Percentiles rank a stretch among this genome's conserved stretches.
phyloP scores from a whole-genome alignment of 2,329 filamentous ascomycete species.

The Rhinocladiella similis region DNA sequence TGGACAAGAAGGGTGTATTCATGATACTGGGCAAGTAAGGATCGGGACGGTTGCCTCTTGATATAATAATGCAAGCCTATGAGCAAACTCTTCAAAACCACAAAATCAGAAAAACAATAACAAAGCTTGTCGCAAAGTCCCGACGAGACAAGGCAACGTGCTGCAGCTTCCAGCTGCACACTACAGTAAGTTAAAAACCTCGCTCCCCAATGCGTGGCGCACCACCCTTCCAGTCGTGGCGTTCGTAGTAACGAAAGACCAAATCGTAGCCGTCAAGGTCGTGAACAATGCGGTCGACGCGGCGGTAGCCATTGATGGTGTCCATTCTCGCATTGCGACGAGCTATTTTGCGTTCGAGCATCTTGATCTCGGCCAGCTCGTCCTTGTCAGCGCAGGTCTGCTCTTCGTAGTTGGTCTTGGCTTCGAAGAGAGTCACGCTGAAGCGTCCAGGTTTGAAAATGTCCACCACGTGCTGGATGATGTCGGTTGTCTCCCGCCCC shows the following conservation, averaged over 20 bases:
- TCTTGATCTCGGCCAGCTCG: slow-evolving; percentile 38
- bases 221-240: slow-evolving; percentile 74
- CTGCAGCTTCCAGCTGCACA: not conserved
- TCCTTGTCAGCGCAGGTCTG: slow-evolving; percentile 35
- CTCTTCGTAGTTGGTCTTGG: slow-evolving; percentile 61
- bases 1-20: no score
- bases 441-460: slow-evolving; percentile 99
- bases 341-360: slow-evolving; percentile 44
- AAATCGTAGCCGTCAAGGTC: slow-evolving; percentile 97
- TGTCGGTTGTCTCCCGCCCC: slow-evolving; percentile 82
- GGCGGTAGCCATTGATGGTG: slow-evolving; percentile 77
- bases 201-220: slow-evolving; percentile 61
- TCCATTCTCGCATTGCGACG: slow-evolving; percentile 64
- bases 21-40: no score
- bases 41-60: no score
- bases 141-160: no score
- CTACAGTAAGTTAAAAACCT: not conserved
- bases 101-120: no score
- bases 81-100: no score
- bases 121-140: no score
- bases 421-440: slow-evolving; percentile 94
- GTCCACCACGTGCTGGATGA: slow-evolving; percentile 88
- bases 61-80: no score
- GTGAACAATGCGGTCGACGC: slow-evolving; percentile 93
- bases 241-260: slow-evolving; percentile 94